These are phyloP conservation scores for Tricladium varicosporioides DNA, from an alignment of 2,329 filamentous ascomycete genomes.

Conservation along the genomic window DNA sequence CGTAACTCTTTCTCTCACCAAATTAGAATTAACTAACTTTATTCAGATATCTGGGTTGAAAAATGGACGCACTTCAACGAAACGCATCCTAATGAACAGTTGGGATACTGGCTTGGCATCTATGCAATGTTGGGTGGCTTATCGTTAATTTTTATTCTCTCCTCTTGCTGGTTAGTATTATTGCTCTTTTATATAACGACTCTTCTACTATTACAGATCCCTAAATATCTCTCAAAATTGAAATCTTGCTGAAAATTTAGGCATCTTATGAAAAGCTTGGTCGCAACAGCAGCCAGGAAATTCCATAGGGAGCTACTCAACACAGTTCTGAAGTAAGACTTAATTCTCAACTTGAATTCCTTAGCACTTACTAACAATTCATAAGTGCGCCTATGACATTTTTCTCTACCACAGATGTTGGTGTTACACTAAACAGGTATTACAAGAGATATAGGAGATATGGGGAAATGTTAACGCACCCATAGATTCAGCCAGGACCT, in stretches of 20 bases:
- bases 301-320: constrained; percentile 48
- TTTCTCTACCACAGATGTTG: constrained; percentile 24
- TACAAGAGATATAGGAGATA: too few species aligned
- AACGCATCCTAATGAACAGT: neutral
- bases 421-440: constrained; percentile 22
- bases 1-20: neutral
- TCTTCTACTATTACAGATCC: too few species aligned
- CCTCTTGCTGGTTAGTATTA: constrained; percentile 9
- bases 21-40: neutral
- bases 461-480: too few species aligned
- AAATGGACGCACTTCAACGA: constrained; percentile 15
- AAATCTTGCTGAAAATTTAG: too few species aligned
- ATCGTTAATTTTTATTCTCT: constrained; percentile 3
- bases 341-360: neutral
- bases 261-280: neutral
- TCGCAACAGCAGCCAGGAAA: neutral
- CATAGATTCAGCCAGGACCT: constrained; percentile 30
- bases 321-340: constrained; percentile 37
- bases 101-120: constrained; percentile 27
- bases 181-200: too few species aligned
- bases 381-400: constrained; percentile 38
- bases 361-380: neutral
- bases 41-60: constrained; percentile 38
- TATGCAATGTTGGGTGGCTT: constrained; percentile 7
- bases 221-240: too few species aligned